Evolutionary conservation across 345 rosid genomes (phyloP).

Genomic region (Boechera stricta): DNA sequence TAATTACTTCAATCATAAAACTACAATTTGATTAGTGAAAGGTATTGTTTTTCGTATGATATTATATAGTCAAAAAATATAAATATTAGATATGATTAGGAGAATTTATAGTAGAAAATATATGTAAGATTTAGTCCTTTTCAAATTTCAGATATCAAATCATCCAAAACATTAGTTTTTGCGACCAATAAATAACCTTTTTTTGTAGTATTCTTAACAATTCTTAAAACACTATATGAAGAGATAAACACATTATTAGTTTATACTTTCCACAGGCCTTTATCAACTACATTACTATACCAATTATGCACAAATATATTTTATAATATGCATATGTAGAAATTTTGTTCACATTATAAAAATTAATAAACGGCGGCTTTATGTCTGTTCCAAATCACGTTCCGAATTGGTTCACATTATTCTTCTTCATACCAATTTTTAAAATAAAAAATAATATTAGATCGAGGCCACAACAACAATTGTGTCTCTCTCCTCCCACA

Average conservation of each 20-base stretch:
- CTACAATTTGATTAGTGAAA: not conserved
- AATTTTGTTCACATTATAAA: slow-evolving; percentile 8
- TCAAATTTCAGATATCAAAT: not conserved
- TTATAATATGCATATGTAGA: not conserved
- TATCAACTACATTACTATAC: too few relatives aligned
- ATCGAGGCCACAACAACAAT: slow-evolving; percentile 21
- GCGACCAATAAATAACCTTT: not conserved
- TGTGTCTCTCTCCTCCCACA: slow-evolving; percentile 18
- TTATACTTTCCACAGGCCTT: not conserved
- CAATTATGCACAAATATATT: not conserved
- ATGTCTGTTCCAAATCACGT: slow-evolving; percentile 42
- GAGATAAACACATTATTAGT: not conserved
- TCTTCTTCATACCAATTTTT: slow-evolving; percentile 3
- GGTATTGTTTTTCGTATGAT: not conserved
- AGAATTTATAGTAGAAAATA: not conserved
- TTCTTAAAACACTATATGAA: not conserved
- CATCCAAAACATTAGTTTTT: not conserved
- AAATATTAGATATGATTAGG: not conserved
- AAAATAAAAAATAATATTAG: not conserved
- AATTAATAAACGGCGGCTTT: slow-evolving; percentile 44
- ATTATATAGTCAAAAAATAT: not conserved
- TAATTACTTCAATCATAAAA: not conserved
- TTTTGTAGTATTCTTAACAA: not conserved
- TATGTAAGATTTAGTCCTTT: not conserved
- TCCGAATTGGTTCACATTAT: slow-evolving; percentile 42